Percentiles rank a stretch among this genome's conserved stretches.
Conservation (phyloP, 164 flowering plant genomes). For the Cinnamomum chago region DNA sequence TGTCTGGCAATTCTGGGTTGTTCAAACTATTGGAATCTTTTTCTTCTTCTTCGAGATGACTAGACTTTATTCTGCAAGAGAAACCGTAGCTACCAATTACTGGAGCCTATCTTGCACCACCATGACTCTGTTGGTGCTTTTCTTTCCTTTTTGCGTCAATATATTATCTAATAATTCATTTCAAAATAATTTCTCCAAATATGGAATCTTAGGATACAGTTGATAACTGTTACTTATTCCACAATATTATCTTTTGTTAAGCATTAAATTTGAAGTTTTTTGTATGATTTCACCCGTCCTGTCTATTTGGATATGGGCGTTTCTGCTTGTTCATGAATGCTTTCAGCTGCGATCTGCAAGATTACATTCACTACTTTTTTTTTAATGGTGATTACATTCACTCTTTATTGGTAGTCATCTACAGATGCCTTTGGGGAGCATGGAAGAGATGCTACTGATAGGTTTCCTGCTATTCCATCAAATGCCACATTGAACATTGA, state of each 20-base stretch:
- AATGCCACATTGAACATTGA: slow-evolving; percentile 36
- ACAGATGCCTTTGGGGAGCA: slow-evolving; percentile 61
- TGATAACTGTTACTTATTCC: background rate
- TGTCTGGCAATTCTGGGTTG: too few relatives aligned
- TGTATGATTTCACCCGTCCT: background rate
- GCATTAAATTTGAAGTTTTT: too few relatives aligned
- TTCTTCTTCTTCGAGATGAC: too few relatives aligned
- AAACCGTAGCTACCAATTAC: too few relatives aligned
- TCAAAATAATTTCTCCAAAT: background rate
- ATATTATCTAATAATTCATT: too few relatives aligned
- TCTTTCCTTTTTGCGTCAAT: too few relatives aligned
- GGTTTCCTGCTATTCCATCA: slow-evolving; percentile 33
- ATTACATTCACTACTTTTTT: too few relatives aligned
- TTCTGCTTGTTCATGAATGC: background rate
- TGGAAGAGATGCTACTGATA: slow-evolving; percentile 25
- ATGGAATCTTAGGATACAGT: too few relatives aligned
- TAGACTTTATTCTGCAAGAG: too few relatives aligned
- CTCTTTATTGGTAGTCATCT: background rate
- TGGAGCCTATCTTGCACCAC: too few relatives aligned
- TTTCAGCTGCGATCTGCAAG: background rate
- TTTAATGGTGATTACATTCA: background rate
- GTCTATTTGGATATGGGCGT: background rate
- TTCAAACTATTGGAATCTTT: too few relatives aligned
- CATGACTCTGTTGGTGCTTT: too few relatives aligned
- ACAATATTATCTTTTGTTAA: background rate